Percentiles rank a stretch among this genome's conserved stretches.
Evolutionary conservation across 1,284 basidiomycete genomes (phyloP).

Genomic region (Sutorius eximius): DNA sequence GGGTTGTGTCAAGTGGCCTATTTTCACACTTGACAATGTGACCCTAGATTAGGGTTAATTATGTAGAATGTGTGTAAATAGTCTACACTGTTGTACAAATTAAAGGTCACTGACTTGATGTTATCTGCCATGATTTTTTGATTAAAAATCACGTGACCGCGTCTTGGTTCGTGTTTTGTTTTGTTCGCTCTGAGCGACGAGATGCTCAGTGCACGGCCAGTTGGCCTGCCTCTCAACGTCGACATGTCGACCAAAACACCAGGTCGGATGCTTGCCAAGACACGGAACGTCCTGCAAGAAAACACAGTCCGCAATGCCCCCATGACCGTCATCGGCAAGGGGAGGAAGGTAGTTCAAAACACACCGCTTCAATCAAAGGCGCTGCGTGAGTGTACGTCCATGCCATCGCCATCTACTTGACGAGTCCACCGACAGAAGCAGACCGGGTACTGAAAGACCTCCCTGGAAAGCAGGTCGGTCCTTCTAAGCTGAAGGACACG

Average conservation of each 20-base stretch:
- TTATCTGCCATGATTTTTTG: too few species aligned
- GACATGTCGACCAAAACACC: constrained; percentile 44
- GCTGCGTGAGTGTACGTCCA: constrained; percentile 31
- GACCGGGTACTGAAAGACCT: constrained; percentile 23
- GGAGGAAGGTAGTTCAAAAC: constrained; percentile 39
- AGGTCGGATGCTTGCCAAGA: constrained; percentile 41
- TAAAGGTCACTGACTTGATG: too few species aligned
- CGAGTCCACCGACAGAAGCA: constrained; percentile 23
- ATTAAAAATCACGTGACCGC: constrained; percentile 33
- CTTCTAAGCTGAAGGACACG: constrained; percentile 30
- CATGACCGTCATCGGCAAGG: constrained; percentile 46
- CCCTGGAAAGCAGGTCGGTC: constrained; percentile 24
- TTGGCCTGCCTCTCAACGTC: constrained; percentile 44
- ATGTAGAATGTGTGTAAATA: too few species aligned
- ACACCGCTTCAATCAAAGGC: constrained; percentile 40
- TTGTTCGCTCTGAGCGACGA: constrained; percentile 10
- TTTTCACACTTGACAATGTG: too few species aligned
- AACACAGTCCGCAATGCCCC: constrained; percentile 46
- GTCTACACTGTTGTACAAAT: too few species aligned
- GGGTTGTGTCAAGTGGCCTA: too few species aligned
- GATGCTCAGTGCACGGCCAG: constrained; percentile 28
- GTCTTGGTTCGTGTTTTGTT: constrained; percentile 27
- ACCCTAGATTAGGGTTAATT: too few species aligned
- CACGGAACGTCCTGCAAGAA: constrained; percentile 48
- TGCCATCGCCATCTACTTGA: background rate